Evolutionary conservation across 305 asterid genomes (phyloP), one percentile per base, ranked within the genome.

Genomic region (Striga hermonthica): DNA sequence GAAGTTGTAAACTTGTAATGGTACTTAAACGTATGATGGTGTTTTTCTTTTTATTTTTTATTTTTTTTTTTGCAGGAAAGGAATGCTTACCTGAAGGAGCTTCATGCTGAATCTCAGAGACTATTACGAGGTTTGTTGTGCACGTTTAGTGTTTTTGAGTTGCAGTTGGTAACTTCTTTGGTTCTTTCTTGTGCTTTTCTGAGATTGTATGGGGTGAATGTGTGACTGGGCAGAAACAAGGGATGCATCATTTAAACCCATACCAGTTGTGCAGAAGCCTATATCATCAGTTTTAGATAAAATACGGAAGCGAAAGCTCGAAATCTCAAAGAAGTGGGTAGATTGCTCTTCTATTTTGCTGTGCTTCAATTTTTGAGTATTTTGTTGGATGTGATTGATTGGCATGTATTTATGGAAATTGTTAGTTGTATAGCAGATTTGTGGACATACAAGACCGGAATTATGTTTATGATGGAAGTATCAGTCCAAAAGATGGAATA

Each of bases 81-180:
- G 48, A 78, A 77, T 75, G 76, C 78, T 34, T 72, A 79, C 70
- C 81, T 86, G 11, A 74, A 81, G 78, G 89, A 87, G 53, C 95
- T 92, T 68, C 98, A 92, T 75, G 94, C 86, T 72, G 98, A 92
- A 70, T 80, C 97, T 44, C 98, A 92, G 81, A 85, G 85, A 60
- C 54, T 92, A 43, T 74, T 89, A 69, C 77, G 97, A 86, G 98
- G 98, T 89, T 64, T 63, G 58, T 52, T 28, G 15, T 12, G 47
- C 6, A 39, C 15, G 9, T 60, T 43, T 7, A 13, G 54, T 65
- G 6, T 39, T 43, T 57, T 31, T 49, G 43, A 65, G 62, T 7
- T 72, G 40, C 28, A 22, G 37, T 57, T 57, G 34, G 8, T 63
- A 62, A 39, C 28, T 13, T 65, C 58, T 64, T 38, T 5, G 11